Evolutionary conservation across 495 filamentous ascomycete genomes (phyloP).

Genomic region (Xylaria castorea): DNA sequence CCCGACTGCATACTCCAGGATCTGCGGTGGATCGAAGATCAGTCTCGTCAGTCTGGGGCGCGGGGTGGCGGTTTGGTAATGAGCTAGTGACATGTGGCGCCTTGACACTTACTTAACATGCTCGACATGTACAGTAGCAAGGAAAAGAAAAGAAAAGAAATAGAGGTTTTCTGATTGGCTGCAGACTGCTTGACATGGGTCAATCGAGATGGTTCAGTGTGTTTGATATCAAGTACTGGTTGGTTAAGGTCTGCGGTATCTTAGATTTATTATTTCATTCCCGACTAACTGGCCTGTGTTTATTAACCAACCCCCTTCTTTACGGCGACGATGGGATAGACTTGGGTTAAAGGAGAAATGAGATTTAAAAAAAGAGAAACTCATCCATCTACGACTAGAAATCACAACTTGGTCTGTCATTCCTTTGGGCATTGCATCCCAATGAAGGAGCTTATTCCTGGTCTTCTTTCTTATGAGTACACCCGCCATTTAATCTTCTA

Average conservation of each 20-base stretch:
- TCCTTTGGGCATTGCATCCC: neutral
- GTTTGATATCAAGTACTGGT: neutral
- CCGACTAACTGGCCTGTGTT: too few relatives aligned
- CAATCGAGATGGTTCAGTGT: neutral
- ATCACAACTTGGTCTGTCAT: neutral
- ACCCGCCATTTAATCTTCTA: neutral
- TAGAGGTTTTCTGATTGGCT: neutral
- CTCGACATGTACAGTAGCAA: too few relatives aligned
- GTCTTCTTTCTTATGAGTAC: too few relatives aligned
- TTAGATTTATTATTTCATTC: too few relatives aligned
- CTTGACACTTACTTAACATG: neutral
- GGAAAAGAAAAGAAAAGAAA: neutral
- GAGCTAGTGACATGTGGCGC: neutral
- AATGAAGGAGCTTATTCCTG: neutral
- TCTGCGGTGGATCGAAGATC: neutral
- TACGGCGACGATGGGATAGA: neutral
- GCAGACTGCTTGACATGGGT: neutral
- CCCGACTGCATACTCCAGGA: neutral
- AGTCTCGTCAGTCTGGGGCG: neutral
- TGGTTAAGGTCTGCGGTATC: neutral
- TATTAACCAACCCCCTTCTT: neutral
- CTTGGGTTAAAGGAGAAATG: neutral
- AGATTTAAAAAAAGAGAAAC: neutral
- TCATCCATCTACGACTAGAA: neutral
- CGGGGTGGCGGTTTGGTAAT: neutral